Evolutionary conservation across 106 monocot genomes (phyloP).

Genomic region (Apostasia shenzhenica): DNA sequence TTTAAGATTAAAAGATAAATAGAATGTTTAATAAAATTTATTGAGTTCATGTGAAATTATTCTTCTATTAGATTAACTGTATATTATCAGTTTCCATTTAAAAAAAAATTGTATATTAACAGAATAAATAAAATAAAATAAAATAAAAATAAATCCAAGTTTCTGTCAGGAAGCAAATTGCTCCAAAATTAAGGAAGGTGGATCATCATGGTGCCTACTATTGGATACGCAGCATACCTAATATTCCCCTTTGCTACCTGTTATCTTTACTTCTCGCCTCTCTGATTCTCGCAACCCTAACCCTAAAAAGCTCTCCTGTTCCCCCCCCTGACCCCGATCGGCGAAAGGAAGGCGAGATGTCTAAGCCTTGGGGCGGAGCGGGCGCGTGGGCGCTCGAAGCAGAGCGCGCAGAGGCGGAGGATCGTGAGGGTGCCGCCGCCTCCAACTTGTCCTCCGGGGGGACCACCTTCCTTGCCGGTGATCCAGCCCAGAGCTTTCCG

Average conservation of each 20-base stretch:
- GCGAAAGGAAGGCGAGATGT: conserved; percentile 16
- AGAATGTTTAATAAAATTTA: too few relatives aligned
- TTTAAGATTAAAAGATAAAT: too few relatives aligned
- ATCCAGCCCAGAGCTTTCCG: conserved; percentile 48
- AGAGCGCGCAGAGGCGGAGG: conserved; percentile 76
- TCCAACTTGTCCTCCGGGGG: neutral
- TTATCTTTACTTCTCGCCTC: neutral
- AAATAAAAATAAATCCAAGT: too few relatives aligned
- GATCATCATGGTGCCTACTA: too few relatives aligned
- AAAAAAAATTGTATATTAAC: too few relatives aligned
- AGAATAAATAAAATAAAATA: too few relatives aligned
- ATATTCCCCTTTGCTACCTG: neutral
- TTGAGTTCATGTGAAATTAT: too few relatives aligned
- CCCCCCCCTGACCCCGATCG: neutral
- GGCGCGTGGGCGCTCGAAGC: conserved; percentile 97
- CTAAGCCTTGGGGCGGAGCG: conserved; percentile 73
- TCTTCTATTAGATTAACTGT: too few relatives aligned
- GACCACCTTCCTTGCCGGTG: neutral
- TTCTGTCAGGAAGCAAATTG: too few relatives aligned
- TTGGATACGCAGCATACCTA: neutral
- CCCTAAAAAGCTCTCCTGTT: conserved; percentile 4
- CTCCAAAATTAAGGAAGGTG: too few relatives aligned
- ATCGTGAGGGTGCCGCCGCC: conserved; percentile 20
- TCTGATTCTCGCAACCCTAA: conserved; percentile 10
- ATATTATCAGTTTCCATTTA: too few relatives aligned